These are phyloP conservation scores for Cetradonia linearis DNA, from an alignment of 495 filamentous ascomycete species.

Conservation along the genomic window DNA sequence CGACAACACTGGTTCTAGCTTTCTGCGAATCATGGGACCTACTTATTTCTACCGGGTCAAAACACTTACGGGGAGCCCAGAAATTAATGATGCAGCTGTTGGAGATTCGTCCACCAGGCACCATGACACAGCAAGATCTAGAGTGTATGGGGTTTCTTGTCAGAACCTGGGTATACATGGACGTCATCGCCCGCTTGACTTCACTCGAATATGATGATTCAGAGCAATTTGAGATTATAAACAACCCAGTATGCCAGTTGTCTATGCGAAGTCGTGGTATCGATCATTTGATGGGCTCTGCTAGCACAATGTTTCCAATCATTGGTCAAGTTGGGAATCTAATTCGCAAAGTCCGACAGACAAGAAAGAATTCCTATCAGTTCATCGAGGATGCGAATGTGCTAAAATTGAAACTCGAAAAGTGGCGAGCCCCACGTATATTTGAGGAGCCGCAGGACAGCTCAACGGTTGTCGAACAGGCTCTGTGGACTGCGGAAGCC, in stretches of 20 bases:
- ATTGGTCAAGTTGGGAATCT: slow-evolving; percentile 62
- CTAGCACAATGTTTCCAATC: slow-evolving; percentile 60
- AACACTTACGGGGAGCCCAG: slow-evolving; percentile 62
- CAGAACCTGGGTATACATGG: slow-evolving; percentile 75
- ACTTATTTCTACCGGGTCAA: slow-evolving; percentile 62
- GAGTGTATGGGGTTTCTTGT: slow-evolving; percentile 57
- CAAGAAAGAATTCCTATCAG: slow-evolving; percentile 46
- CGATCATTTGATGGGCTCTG: slow-evolving; percentile 70
- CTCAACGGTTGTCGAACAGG: slow-evolving; percentile 53
- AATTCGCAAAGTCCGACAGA: slow-evolving; percentile 51
- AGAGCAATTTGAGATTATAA: slow-evolving; percentile 42
- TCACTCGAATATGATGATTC: slow-evolving; percentile 51
- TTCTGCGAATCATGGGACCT: slow-evolving; percentile 75
- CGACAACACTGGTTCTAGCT: slow-evolving; percentile 62
- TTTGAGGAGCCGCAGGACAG: slow-evolving; percentile 59
- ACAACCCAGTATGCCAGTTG: slow-evolving; percentile 32
- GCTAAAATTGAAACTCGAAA: slow-evolving; percentile 51
- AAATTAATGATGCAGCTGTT: slow-evolving; percentile 52
- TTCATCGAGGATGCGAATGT: slow-evolving; percentile 57
- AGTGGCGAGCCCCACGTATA: slow-evolving; percentile 48
- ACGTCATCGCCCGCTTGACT: slow-evolving; percentile 68
- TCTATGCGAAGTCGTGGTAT: slow-evolving; percentile 44
- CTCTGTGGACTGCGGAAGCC: slow-evolving; percentile 61
- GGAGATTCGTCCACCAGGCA: slow-evolving; percentile 30
- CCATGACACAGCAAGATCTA: slow-evolving; percentile 35